Percentiles rank a stretch among this genome's conserved stretches.
Evolutionary conservation across 2,329 filamentous ascomycete genomes (phyloP).

Genomic region (Colletotrichum noveboracense): DNA sequence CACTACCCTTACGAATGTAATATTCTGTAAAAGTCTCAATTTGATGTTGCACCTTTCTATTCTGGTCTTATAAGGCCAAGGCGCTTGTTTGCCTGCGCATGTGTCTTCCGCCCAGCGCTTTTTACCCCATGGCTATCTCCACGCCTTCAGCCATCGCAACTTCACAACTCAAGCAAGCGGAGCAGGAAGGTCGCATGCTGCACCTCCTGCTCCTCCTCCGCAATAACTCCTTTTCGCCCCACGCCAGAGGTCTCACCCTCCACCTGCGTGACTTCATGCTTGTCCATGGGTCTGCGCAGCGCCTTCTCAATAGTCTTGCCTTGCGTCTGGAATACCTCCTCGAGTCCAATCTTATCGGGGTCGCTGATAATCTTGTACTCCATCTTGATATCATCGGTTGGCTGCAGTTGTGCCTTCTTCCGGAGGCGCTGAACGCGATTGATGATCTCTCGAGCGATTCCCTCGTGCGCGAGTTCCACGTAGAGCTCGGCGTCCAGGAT

Average conservation of each 20-base stretch:
- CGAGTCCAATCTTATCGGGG: constrained; percentile 77
- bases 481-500: constrained; percentile 86
- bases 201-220: constrained; percentile 85
- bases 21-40: not conserved
- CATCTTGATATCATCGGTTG: constrained; percentile 96
- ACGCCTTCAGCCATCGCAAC: not conserved
- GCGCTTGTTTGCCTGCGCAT: not conserved
- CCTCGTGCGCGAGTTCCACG: constrained; percentile 86
- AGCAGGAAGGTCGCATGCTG: constrained; percentile 83
- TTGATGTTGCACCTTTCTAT: not conserved
- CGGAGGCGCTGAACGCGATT: constrained; percentile 90
- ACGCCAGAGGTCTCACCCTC: constrained; percentile 19
- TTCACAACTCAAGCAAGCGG: constrained; percentile 74
- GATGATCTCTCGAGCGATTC: constrained; percentile 89
- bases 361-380: constrained; percentile 85
- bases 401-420: constrained; percentile 90
- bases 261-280: constrained; percentile 26
- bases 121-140: not conserved
- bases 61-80: not conserved
- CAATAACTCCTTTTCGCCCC: constrained; percentile 57
- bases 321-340: constrained; percentile 67
- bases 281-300: constrained; percentile 75
- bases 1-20: not conserved
- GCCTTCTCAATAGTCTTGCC: constrained; percentile 48
- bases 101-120: not conserved